These are phyloP conservation scores for Leccinum imitatum DNA, from an alignment of 768 basidiomycete genomes.

Conservation along the genomic window DNA sequence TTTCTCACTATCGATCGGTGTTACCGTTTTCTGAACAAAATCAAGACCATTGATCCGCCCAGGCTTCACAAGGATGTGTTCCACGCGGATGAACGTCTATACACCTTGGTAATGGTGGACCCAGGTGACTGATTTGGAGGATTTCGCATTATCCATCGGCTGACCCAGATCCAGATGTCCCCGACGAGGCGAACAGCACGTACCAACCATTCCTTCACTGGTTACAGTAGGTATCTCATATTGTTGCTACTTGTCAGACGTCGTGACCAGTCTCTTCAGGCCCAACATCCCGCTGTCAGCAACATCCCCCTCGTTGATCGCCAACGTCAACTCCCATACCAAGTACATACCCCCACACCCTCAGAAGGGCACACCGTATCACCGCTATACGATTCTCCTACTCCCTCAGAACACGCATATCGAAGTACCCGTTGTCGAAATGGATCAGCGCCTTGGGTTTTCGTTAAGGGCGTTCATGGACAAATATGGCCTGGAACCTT, in stretches of 20 bases:
- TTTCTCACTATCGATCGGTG: background rate
- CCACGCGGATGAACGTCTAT: constrained; percentile 76
- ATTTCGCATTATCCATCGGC: background rate
- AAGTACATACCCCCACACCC: constrained; percentile 91
- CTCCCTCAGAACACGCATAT: constrained; percentile 61
- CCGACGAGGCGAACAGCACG: constrained; percentile 61
- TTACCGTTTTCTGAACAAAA: constrained; percentile 2
- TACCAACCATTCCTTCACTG: constrained; percentile 82
- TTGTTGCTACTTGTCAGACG: background rate
- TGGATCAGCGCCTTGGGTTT: constrained; percentile 56
- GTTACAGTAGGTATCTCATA: constrained; percentile 59
- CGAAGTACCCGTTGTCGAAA: constrained; percentile 47
- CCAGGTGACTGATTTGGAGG: constrained; percentile 54
- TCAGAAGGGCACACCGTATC: constrained; percentile 83
- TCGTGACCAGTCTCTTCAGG: constrained; percentile 36
- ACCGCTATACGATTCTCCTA: constrained; percentile 81
- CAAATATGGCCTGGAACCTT: constrained; percentile 52
- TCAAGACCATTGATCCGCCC: constrained; percentile 65
- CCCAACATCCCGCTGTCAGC: constrained; percentile 82
- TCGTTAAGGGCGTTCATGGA: constrained; percentile 62
- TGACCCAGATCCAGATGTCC: constrained; percentile 61
- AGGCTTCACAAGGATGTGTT: constrained; percentile 72
- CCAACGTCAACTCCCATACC: constrained; percentile 55
- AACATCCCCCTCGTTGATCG: constrained; percentile 40
- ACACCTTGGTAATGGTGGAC: constrained; percentile 89